These are phyloP conservation scores for Trichoderma pleuroti DNA, from an alignment of 2,329 filamentous ascomycete species.

Conservation along the genomic window DNA sequence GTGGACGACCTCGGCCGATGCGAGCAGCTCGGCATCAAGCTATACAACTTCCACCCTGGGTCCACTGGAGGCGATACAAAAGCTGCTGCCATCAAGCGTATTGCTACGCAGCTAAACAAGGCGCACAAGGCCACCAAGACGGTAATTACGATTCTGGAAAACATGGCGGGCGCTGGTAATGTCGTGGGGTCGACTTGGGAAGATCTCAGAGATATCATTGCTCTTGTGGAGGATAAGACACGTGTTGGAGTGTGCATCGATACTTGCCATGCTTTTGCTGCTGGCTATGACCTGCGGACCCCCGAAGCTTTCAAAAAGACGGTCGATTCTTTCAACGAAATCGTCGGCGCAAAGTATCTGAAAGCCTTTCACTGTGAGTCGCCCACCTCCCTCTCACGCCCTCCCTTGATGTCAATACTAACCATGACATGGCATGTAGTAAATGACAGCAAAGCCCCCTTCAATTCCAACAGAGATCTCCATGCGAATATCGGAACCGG, in stretches of 20 bases:
- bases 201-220: constrained; percentile 82
- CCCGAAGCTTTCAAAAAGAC: constrained; percentile 70
- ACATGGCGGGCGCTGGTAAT: constrained; percentile 89
- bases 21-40: constrained; percentile 75
- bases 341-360: constrained; percentile 76
- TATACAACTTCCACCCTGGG: constrained; percentile 99
- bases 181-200: constrained; percentile 82
- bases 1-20: constrained; percentile 84
- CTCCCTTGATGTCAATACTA: constrained; percentile 6
- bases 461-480: constrained; percentile 76
- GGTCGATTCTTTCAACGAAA: constrained; percentile 69
- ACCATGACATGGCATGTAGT: constrained; percentile 40
- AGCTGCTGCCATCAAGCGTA: constrained; percentile 68
- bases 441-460: constrained; percentile 92
- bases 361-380: constrained; percentile 68
- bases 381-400: not conserved
- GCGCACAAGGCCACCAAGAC: constrained; percentile 71
- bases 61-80: constrained; percentile 68
- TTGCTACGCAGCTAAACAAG: constrained; percentile 77
- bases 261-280: constrained; percentile 94
- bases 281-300: constrained; percentile 82
- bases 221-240: constrained; percentile 70
- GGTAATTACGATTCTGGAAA: constrained; percentile 85
- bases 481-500: constrained; percentile 97
- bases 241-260: constrained; percentile 93